A percentile compares a stretch with the other conserved stretches of the same genome.
Evolutionary conservation across 1,139 yeast species (phyloP).

Genomic region (Diutina ranongensis): DNA sequence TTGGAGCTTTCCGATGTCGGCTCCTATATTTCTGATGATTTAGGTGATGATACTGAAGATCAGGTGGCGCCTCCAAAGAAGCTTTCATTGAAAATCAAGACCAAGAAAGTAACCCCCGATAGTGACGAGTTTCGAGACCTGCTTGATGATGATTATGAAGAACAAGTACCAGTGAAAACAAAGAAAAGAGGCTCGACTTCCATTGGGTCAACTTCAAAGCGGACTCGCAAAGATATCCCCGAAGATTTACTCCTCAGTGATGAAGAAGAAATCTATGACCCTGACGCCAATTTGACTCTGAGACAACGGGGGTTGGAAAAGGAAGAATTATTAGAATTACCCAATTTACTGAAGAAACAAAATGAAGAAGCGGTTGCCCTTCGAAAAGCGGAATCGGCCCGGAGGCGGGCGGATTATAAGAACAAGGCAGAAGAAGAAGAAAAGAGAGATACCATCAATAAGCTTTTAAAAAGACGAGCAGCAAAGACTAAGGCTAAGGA

Average conservation of each 20-base stretch:
- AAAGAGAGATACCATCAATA: slow-evolving; percentile 81
- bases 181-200: background rate
- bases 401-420: slow-evolving; percentile 78
- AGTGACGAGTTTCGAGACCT: background rate
- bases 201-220: background rate
- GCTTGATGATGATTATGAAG: slow-evolving; percentile 7
- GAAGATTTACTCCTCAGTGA: slow-evolving; percentile 3
- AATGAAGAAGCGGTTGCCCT: slow-evolving; percentile 80
- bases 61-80: background rate
- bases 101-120: background rate
- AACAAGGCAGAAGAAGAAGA: slow-evolving; percentile 84
- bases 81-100: background rate
- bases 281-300: slow-evolving; percentile 7
- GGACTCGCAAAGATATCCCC: background rate
- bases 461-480: slow-evolving; percentile 75
- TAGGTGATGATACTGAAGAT: slow-evolving; percentile 10
- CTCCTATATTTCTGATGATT: slow-evolving; percentile 1
- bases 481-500: slow-evolving; percentile 40
- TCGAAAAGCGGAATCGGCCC: slow-evolving; percentile 77
- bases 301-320: slow-evolving; percentile 17
- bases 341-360: slow-evolving; percentile 29
- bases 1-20: slow-evolving; percentile 4
- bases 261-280: slow-evolving; percentile 2
- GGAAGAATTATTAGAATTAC: slow-evolving; percentile 18
- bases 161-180: background rate